These are phyloP conservation scores for Trifolium fragiferum DNA, from an alignment of 306 rosid species.

Conservation along the genomic window DNA sequence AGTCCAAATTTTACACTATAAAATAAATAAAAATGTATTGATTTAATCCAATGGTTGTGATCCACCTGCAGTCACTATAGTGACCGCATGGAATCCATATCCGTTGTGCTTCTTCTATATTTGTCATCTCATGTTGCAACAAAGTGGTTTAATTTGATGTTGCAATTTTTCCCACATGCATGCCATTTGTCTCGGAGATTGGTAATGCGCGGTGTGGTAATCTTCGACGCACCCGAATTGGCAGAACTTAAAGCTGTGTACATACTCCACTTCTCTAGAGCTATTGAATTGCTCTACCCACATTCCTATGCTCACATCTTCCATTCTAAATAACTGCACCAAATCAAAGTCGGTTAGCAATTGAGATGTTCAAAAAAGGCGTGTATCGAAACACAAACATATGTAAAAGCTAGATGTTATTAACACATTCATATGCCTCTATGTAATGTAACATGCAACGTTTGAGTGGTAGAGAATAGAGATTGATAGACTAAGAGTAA, in stretches of 20 bases:
- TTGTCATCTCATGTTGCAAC: conserved; percentile 94
- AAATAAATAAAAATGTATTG: too few species aligned
- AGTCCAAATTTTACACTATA: too few species aligned
- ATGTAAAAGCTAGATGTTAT: background rate
- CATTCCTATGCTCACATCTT: conserved; percentile 99
- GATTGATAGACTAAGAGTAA: too few species aligned
- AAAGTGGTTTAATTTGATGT: conserved; percentile 64
- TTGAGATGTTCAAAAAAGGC: background rate
- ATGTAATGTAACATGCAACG: background rate
- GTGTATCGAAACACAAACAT: background rate
- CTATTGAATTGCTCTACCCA: conserved; percentile 86
- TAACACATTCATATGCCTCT: background rate
- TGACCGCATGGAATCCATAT: too few species aligned
- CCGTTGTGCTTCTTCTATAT: conserved; percentile 21
- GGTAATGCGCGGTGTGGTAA: conserved; percentile 88
- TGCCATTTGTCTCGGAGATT: conserved; percentile 89
- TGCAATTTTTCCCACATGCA: conserved; percentile 89
- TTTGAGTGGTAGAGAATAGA: too few species aligned
- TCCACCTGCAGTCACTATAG: too few species aligned
- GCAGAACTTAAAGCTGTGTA: conserved; percentile 81
- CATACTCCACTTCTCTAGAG: conserved; percentile 61
- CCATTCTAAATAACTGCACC: conserved; percentile 91
- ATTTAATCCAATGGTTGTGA: too few species aligned
- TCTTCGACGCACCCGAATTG: conserved; percentile 87
- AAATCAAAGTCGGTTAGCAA: conserved; percentile 1